These are phyloP conservation scores for Aureobasidium lini DNA, from an alignment of 2,329 filamentous ascomycete genomes.

Conservation along the genomic window DNA sequence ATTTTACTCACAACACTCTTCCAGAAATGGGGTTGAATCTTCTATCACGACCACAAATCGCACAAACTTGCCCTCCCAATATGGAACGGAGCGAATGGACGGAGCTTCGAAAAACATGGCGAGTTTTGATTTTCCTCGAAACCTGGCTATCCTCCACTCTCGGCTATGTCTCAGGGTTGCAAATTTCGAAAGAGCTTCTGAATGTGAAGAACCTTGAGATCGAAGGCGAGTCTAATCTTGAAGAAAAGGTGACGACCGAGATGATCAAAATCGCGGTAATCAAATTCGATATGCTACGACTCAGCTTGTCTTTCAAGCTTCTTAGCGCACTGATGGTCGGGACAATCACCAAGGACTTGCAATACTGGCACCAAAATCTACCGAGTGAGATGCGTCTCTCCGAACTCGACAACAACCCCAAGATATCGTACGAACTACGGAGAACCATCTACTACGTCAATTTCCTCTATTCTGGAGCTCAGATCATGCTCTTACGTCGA, in stretches of 20 bases:
- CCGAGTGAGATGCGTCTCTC: neutral
- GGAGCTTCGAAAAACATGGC: neutral
- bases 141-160: constrained; percentile 11
- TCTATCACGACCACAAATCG: neutral
- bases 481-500: constrained; percentile 8
- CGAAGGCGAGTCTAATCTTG: neutral
- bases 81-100: constrained; percentile 1
- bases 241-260: constrained; percentile 7
- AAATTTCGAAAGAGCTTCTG: neutral
- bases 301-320: constrained; percentile 2
- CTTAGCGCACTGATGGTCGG: neutral
- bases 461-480: constrained; percentile 7
- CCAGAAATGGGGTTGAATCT: constrained; percentile 7
- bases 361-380: neutral
- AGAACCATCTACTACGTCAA: constrained; percentile 12
- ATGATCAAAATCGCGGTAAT: constrained; percentile 10
- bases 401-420: neutral
- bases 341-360: constrained; percentile 3
- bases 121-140: constrained; percentile 5
- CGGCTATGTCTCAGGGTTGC: neutral
- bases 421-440: neutral
- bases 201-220: neutral
- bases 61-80: neutral
- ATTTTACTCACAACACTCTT: neutral
- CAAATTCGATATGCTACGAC: constrained; percentile 11